A percentile compares a stretch with the other conserved stretches of the same genome.
Evolutionary conservation across 768 basidiomycete genomes (phyloP).

Genomic region (Tricholoma furcatifolium): DNA sequence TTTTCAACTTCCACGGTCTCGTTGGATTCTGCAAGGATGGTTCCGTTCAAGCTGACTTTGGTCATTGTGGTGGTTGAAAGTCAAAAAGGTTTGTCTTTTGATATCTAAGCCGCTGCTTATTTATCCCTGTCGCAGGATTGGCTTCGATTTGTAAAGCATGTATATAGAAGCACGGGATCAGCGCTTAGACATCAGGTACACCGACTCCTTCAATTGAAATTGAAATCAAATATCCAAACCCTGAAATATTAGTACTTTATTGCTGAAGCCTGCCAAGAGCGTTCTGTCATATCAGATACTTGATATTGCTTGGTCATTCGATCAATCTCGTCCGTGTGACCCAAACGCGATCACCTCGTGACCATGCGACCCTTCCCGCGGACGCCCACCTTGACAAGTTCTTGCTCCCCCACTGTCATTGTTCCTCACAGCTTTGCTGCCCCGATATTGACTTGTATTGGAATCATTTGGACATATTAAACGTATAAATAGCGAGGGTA

Average conservation of each 20-base stretch:
- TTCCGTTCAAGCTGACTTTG: constrained; percentile 50
- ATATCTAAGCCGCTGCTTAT: neutral
- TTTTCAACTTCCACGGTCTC: constrained; percentile 59
- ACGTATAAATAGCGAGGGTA: constrained; percentile 6
- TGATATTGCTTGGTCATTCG: no score
- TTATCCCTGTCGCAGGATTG: neutral
- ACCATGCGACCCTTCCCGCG: neutral
- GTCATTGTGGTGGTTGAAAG: constrained; percentile 29
- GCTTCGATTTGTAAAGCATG: neutral
- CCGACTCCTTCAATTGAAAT: no score
- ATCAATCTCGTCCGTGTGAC: neutral
- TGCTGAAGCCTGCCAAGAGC: no score
- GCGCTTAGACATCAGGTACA: neutral
- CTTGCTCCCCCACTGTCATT: constrained; percentile 1
- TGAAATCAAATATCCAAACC: no score
- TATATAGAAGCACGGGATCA: neutral
- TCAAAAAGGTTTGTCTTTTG: neutral
- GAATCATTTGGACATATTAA: neutral
- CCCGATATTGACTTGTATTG: neutral
- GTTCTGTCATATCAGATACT: no score
- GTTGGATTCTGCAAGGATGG: constrained; percentile 56
- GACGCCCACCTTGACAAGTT: neutral
- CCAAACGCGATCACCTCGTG: constrained; percentile 2
- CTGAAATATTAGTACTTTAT: no score
- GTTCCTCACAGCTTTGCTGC: neutral